A percentile compares a stretch with the other conserved stretches of the same genome.
These are phyloP conservation scores for Hyaloscypha finlandica DNA, from an alignment of 495 filamentous ascomycete genomes.

Conservation along the genomic window DNA sequence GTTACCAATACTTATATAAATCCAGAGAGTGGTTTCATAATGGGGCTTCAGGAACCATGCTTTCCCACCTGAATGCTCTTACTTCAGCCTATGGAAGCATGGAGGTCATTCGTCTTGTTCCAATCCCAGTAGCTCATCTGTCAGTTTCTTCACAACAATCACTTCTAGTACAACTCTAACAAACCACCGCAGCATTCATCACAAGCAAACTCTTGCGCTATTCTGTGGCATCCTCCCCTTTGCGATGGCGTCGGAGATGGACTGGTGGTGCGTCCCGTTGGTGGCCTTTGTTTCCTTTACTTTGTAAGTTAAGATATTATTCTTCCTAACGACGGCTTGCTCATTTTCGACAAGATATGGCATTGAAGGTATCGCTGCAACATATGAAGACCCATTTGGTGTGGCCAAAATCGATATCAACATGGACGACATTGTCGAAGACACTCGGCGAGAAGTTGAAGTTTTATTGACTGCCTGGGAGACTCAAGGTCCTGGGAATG, in stretches of 20 bases:
- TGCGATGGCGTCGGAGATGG: constrained; percentile 70
- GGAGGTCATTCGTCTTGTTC: constrained; percentile 74
- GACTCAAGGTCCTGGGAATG: constrained; percentile 27
- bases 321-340: not conserved
- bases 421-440: constrained; percentile 73
- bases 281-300: constrained; percentile 71
- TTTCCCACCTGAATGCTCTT: constrained; percentile 60
- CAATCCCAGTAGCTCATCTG: constrained; percentile 75
- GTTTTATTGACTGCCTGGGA: constrained; percentile 68
- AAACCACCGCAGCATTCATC: constrained; percentile 56
- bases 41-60: constrained; percentile 63
- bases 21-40: constrained; percentile 56
- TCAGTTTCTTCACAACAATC: constrained; percentile 35
- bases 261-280: constrained; percentile 70
- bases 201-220: constrained; percentile 73
- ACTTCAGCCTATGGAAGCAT: constrained; percentile 68
- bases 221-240: constrained; percentile 75
- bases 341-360: constrained; percentile 32
- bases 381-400: constrained; percentile 74
- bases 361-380: constrained; percentile 54
- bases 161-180: not conserved
- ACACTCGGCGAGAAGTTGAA: constrained; percentile 63
- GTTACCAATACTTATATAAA: constrained; percentile 2
- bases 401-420: constrained; percentile 74
- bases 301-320: constrained; percentile 49